A percentile compares a stretch with the other conserved stretches of the same genome.
These are phyloP conservation scores for Arabidopsis arenosa DNA, from an alignment of 345 rosid species.

Conservation along the genomic window DNA sequence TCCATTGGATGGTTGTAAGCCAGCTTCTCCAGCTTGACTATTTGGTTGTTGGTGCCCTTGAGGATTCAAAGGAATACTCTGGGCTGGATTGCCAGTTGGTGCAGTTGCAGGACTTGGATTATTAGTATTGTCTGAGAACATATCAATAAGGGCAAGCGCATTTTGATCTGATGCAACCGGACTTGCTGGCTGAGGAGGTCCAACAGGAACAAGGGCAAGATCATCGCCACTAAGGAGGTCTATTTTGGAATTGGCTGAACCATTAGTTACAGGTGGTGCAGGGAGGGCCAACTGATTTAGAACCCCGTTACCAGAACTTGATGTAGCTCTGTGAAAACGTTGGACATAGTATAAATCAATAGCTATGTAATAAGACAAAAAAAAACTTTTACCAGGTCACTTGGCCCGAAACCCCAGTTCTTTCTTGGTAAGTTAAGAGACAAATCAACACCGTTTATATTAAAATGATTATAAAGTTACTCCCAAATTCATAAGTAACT, in stretches of 20 bases:
- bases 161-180: constrained; percentile 74
- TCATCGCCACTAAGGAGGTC: constrained; percentile 97
- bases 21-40: constrained; percentile 60
- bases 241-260: constrained; percentile 70
- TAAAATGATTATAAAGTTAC: neutral
- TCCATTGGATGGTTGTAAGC: constrained; percentile 72
- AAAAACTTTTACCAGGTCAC: constrained; percentile 9
- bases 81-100: constrained; percentile 55
- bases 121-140: constrained; percentile 69
- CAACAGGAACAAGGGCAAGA: constrained; percentile 83
- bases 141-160: constrained; percentile 85
- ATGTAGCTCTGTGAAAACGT: constrained; percentile 57
- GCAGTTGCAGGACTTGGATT: constrained; percentile 56
- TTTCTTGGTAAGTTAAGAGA: constrained; percentile 21
- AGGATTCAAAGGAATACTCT: constrained; percentile 53
- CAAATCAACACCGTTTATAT: constrained; percentile 5
- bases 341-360: constrained; percentile 27
- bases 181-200: constrained; percentile 60
- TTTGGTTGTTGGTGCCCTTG: constrained; percentile 75
- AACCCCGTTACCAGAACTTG: constrained; percentile 60
- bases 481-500: constrained; percentile 24
- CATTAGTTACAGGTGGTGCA: constrained; percentile 78
- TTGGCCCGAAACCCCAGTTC: constrained; percentile 10
- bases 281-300: constrained; percentile 80
- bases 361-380: constrained; percentile 17